phyloP scores from a whole-genome alignment of 208 protist genomes.

The Leishmania lainsoni region DNA sequence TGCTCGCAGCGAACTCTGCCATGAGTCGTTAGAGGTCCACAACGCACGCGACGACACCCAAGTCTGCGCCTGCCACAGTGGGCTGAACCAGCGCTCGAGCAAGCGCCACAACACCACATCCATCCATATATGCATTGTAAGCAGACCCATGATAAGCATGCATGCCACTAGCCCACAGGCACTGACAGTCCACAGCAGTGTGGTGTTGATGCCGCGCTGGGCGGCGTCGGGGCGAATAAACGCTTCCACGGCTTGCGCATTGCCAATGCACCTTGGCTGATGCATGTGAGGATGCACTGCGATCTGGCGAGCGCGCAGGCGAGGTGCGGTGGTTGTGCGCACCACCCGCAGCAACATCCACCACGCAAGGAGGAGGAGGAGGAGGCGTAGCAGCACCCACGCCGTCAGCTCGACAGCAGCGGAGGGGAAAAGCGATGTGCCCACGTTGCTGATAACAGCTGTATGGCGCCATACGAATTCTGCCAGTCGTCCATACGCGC shows the following conservation, averaged over 20 bases:
- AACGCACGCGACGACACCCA: constrained; percentile 7
- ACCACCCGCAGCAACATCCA: constrained; percentile 6
- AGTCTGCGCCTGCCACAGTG: constrained; percentile 1
- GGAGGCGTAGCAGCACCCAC: neutral
- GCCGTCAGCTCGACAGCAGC: constrained; percentile 5
- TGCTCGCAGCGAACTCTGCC: neutral
- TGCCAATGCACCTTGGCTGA: neutral
- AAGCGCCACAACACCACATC: constrained; percentile 9
- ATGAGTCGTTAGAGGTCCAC: neutral
- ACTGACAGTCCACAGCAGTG: constrained; percentile 11
- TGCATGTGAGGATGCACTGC: neutral
- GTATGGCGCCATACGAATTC: neutral
- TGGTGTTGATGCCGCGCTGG: constrained; percentile 10
- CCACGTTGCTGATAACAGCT: neutral
- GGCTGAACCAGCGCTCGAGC: neutral
- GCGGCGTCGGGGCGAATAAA: neutral
- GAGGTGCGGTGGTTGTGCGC: constrained; percentile 3
- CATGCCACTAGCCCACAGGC: constrained; percentile 4
- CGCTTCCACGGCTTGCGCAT: neutral
- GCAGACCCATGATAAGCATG: constrained; percentile 9
- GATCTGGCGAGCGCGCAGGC: constrained; percentile 8
- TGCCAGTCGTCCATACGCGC: neutral
- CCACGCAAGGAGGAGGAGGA: constrained; percentile 4
- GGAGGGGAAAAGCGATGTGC: neutral
- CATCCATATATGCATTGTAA: constrained; percentile 26